phyloP scores from a whole-genome alignment of 169 alveolate genomes.

The Toxoplasma gondii region DNA sequence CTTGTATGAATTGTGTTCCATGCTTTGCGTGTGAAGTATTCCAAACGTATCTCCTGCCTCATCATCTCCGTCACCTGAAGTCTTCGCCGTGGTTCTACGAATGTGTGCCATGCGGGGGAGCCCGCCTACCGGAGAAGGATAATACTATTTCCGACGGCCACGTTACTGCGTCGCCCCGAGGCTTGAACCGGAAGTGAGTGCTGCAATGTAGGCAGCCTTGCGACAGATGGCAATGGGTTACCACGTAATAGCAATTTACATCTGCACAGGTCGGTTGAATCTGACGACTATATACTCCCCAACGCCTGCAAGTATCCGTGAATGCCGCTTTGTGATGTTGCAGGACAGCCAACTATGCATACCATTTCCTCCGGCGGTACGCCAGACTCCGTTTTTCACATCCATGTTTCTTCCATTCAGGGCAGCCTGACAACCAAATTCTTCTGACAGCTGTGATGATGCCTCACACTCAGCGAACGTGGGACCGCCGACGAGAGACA shows the following conservation, averaged over 20 bases:
- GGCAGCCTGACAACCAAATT: constrained; percentile 57
- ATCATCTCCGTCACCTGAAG: constrained; percentile 57
- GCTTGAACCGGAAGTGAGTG: constrained; percentile 74
- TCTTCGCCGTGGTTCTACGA: neutral
- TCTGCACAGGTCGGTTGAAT: constrained; percentile 58
- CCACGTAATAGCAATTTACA: neutral
- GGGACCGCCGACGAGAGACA: constrained; percentile 65
- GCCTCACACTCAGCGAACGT: constrained; percentile 60
- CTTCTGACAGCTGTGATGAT: constrained; percentile 53
- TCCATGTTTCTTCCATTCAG: constrained; percentile 61
- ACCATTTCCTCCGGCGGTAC: constrained; percentile 59
- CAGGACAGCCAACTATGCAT: neutral
- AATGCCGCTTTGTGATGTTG: neutral
- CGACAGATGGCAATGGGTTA: neutral
- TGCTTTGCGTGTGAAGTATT: constrained; percentile 40
- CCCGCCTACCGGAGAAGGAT: constrained; percentile 50
- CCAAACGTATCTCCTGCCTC: constrained; percentile 43
- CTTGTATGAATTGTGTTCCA: constrained; percentile 59
- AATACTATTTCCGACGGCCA: constrained; percentile 68
- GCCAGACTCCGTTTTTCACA: constrained; percentile 49
- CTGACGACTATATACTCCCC: constrained; percentile 49
- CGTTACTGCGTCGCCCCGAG: constrained; percentile 60
- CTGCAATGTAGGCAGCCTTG: constrained; percentile 33
- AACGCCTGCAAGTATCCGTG: constrained; percentile 37
- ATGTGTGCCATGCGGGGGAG: neutral